These are phyloP conservation scores for Magnusiomyces sp. DNA, from an alignment of 1,139 yeast genomes.

Conservation along the genomic window DNA sequence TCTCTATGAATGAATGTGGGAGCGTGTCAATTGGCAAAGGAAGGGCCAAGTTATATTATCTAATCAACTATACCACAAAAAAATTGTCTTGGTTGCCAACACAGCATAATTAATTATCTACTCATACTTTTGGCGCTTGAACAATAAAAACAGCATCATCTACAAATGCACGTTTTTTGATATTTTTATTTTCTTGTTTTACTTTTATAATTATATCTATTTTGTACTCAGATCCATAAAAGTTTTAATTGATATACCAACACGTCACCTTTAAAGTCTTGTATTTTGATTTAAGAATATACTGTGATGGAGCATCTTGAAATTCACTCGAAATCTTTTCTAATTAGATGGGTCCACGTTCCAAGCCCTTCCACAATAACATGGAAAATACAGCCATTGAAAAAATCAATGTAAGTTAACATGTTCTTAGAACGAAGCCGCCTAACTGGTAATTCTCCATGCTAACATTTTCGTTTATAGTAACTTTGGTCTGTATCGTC, in stretches of 20 bases:
- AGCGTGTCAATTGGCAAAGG: neutral
- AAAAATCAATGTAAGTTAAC: conserved; percentile 43
- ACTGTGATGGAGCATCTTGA: conserved; percentile 70
- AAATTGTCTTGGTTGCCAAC: neutral
- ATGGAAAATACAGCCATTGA: conserved; percentile 80
- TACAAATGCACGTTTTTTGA: neutral
- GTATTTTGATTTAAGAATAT: neutral
- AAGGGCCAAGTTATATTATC: neutral
- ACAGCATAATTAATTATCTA: neutral
- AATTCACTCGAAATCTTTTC: conserved; percentile 78
- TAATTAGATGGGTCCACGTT: conserved; percentile 83
- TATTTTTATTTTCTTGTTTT: neutral
- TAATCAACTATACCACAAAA: neutral
- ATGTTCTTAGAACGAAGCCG: conserved; percentile 33
- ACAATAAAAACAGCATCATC: no score
- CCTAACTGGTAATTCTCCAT: conserved; percentile 8
- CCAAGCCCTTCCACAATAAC: conserved; percentile 57
- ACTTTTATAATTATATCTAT: neutral
- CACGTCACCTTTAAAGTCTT: neutral
- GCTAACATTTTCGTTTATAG: conserved; percentile 6
- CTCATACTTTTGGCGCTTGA: no score
- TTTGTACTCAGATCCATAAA: neutral
- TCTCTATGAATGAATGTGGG: neutral
- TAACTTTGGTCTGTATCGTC: conserved; percentile 47
- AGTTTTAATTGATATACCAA: neutral